phyloP scores from a whole-genome alignment of 257 asterid genomes.

The Petunia axillaris region DNA sequence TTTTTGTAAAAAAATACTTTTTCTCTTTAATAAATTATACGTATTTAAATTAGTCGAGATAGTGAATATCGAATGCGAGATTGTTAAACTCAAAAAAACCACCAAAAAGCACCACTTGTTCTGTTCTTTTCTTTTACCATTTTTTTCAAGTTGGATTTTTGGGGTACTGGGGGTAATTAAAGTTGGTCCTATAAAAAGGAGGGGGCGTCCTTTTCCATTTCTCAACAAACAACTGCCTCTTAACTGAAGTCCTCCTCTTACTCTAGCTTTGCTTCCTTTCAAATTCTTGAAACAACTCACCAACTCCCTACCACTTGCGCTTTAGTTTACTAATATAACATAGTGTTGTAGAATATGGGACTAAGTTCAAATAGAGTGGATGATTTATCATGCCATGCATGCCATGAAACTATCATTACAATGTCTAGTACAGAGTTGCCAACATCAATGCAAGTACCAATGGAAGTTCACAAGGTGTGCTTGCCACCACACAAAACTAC shows the following conservation, averaged over 20 bases:
- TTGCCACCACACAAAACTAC: slow-evolving; percentile 75
- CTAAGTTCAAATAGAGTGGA: slow-evolving; percentile 64
- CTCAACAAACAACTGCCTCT: slow-evolving; percentile 17
- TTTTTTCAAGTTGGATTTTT: neutral
- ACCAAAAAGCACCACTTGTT: slow-evolving; percentile 18
- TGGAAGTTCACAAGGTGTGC: slow-evolving; percentile 63
- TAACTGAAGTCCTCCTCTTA: neutral
- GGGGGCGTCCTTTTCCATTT: neutral
- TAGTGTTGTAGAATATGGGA: slow-evolving; percentile 34
- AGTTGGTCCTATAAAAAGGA: slow-evolving; percentile 15
- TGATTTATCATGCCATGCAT: slow-evolving; percentile 42
- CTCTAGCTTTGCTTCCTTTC: slow-evolving; percentile 1
- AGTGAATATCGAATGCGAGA: too few relatives aligned
- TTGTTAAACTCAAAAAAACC: neutral
- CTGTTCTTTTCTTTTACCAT: neutral
- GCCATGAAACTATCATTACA: slow-evolving; percentile 28
- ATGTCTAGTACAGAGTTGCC: slow-evolving; percentile 24
- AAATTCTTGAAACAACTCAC: neutral
- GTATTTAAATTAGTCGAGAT: too few relatives aligned
- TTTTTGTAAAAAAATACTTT: too few relatives aligned
- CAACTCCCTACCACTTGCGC: neutral
- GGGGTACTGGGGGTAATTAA: slow-evolving; percentile 14
- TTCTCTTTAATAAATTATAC: too few relatives aligned
- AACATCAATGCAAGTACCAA: slow-evolving; percentile 30
- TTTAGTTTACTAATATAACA: too few relatives aligned